Evolutionary conservation across 2,329 filamentous ascomycete genomes (phyloP).

Genomic region (Trichothecium sympodiale): DNA sequence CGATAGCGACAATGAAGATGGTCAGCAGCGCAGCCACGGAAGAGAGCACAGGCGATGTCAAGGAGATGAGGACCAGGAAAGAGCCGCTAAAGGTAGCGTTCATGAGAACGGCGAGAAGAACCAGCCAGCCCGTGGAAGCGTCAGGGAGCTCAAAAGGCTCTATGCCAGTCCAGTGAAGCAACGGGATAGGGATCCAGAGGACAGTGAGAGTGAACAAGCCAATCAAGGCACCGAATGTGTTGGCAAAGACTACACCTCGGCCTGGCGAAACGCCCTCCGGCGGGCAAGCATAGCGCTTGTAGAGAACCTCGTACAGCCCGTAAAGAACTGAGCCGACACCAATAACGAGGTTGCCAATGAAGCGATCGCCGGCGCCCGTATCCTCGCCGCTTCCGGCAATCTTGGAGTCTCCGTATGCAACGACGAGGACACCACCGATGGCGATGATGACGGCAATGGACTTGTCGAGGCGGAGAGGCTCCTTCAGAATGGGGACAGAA

Average conservation of each 20-base stretch:
- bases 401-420: constrained; percentile 76
- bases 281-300: constrained; percentile 87
- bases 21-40: constrained; percentile 89
- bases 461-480: constrained; percentile 77
- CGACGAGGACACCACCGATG: constrained; percentile 82
- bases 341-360: constrained; percentile 84
- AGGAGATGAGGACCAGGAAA: constrained; percentile 83
- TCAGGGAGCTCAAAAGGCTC: constrained; percentile 76
- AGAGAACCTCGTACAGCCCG: constrained; percentile 92
- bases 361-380: constrained; percentile 47
- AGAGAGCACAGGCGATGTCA: constrained; percentile 85
- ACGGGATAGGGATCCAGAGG: constrained; percentile 82
- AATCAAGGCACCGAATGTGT: constrained; percentile 80
- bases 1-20: constrained; percentile 90
- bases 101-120: constrained; percentile 68
- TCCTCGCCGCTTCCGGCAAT: constrained; percentile 22
- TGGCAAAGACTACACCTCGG: constrained; percentile 95
- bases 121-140: constrained; percentile 67
- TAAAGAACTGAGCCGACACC: constrained; percentile 85
- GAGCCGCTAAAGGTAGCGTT: constrained; percentile 90
- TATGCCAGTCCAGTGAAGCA: constrained; percentile 67
- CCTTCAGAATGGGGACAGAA: constrained; percentile 77
- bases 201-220: constrained; percentile 76
- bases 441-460: constrained; percentile 77
- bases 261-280: constrained; percentile 75